These are phyloP conservation scores for Debaryomycetaceae sp. DNA, from an alignment of 1,139 yeast genomes.

Conservation along the genomic window DNA sequence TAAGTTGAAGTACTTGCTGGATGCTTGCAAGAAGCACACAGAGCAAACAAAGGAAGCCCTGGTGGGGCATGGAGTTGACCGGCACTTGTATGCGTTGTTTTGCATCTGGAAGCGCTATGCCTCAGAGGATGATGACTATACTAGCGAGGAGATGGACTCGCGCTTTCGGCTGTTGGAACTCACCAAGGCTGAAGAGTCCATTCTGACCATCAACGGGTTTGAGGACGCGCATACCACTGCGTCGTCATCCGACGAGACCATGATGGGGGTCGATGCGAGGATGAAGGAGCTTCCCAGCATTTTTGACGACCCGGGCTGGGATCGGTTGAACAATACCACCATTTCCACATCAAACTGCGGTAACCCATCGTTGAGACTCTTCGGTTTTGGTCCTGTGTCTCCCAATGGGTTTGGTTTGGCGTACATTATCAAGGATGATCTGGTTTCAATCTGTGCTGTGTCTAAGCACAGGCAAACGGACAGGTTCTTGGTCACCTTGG, in stretches of 20 bases:
- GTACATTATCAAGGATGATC: constrained; percentile 80
- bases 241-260: constrained; percentile 8
- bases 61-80: constrained; percentile 80
- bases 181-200: constrained; percentile 7
- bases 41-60: constrained; percentile 66
- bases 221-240: constrained; percentile 5
- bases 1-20: constrained; percentile 56
- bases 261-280: constrained; percentile 6
- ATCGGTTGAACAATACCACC: constrained; percentile 52
- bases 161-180: constrained; percentile 6
- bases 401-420: constrained; percentile 92
- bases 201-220: constrained; percentile 5
- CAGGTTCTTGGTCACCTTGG: constrained; percentile 72
- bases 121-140: constrained; percentile 22
- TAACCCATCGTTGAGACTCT: constrained; percentile 78
- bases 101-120: constrained; percentile 84
- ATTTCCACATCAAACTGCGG: constrained; percentile 54
- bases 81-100: constrained; percentile 82
- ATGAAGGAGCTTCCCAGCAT: constrained; percentile 35
- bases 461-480: constrained; percentile 89
- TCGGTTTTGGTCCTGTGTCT: constrained; percentile 91
- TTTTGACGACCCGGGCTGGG: constrained; percentile 72
- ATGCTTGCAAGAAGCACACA: constrained; percentile 70
- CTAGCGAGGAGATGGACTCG: not conserved
- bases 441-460: constrained; percentile 80